These are phyloP conservation scores for Piloderma croceum DNA, from an alignment of 768 basidiomycete genomes.

Conservation along the genomic window DNA sequence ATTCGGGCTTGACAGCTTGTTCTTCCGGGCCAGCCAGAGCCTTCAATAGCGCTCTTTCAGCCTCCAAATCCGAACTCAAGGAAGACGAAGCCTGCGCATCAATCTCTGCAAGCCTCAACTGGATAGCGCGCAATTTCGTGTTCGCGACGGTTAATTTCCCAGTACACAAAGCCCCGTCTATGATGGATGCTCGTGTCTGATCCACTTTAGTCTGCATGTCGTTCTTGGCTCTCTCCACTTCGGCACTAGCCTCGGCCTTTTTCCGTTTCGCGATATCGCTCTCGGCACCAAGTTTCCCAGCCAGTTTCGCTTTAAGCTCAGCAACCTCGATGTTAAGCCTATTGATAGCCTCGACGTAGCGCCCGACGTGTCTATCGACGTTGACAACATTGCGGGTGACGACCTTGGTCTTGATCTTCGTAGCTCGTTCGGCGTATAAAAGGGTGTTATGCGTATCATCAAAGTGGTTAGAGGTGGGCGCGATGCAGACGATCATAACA, in stretches of 20 bases:
- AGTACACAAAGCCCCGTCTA: conserved; percentile 69
- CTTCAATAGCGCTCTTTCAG: conserved; percentile 64
- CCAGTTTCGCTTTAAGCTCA: conserved; percentile 80
- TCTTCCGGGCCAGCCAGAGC: conserved; percentile 70
- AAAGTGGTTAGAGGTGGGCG: conserved; percentile 91
- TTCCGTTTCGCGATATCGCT: conserved; percentile 59
- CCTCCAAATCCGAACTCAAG: conserved; percentile 56
- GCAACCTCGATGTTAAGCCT: conserved; percentile 78
- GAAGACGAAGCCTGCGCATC: conserved; percentile 29
- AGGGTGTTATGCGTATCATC: conserved; percentile 99
- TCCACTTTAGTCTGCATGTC: conserved; percentile 70
- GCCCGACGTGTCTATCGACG: conserved; percentile 90
- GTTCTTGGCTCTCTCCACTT: conserved; percentile 66
- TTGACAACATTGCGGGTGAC: conserved; percentile 93
- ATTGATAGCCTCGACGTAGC: conserved; percentile 93
- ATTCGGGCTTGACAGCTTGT: conserved; percentile 52
- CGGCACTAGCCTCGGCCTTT: conserved; percentile 62
- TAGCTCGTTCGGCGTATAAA: conserved; percentile 94
- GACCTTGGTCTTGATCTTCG: conserved; percentile 97
- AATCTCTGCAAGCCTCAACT: conserved; percentile 54
- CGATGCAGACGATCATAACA: conserved; percentile 98
- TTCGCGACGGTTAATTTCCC: conserved; percentile 70
- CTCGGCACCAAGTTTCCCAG: conserved; percentile 62
- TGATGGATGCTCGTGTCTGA: conserved; percentile 63
- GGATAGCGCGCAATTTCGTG: conserved; percentile 59